phyloP scores from a whole-genome alignment of 768 basidiomycete species.

The Coprinopsis sp. region DNA sequence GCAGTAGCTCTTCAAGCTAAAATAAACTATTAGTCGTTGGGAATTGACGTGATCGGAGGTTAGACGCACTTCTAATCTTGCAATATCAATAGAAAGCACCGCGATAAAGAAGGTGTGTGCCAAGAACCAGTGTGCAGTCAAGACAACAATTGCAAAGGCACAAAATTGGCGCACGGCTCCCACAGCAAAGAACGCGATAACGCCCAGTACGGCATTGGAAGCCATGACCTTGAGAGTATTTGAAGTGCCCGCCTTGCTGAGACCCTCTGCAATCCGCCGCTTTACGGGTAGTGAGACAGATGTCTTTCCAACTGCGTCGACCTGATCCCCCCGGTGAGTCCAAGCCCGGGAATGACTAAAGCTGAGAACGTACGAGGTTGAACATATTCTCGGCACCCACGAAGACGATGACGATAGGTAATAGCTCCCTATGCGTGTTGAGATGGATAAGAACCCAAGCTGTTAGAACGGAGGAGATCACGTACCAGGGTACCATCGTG shows the following conservation, averaged over 20 bases:
- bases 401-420: conserved; percentile 92
- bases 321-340: conserved; percentile 34
- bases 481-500: conserved; percentile 85
- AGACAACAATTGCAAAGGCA: conserved; percentile 86
- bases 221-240: conserved; percentile 90
- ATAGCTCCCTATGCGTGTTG: conserved; percentile 55
- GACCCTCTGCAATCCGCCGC: conserved; percentile 85
- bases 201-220: conserved; percentile 76
- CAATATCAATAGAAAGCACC: conserved; percentile 92
- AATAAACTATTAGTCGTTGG: conserved; percentile 1
- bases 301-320: conserved; percentile 81
- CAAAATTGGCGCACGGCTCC: conserved; percentile 92
- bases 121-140: conserved; percentile 96
- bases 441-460: conserved; percentile 7
- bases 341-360: conserved; percentile 2
- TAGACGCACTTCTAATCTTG: conserved; percentile 72
- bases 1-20: conserved; percentile 81
- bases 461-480: conserved; percentile 8
- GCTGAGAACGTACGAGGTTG: conserved; percentile 58
- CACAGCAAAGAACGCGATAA: conserved; percentile 67
- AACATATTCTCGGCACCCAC: conserved; percentile 99
- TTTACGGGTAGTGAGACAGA: conserved; percentile 85
- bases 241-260: conserved; percentile 85
- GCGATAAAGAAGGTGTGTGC: conserved; percentile 95
- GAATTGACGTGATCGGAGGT: not conserved